Evolutionary conservation across 2,329 filamentous ascomycete genomes (phyloP).

Genomic region (Stachybotrys echinatus): DNA sequence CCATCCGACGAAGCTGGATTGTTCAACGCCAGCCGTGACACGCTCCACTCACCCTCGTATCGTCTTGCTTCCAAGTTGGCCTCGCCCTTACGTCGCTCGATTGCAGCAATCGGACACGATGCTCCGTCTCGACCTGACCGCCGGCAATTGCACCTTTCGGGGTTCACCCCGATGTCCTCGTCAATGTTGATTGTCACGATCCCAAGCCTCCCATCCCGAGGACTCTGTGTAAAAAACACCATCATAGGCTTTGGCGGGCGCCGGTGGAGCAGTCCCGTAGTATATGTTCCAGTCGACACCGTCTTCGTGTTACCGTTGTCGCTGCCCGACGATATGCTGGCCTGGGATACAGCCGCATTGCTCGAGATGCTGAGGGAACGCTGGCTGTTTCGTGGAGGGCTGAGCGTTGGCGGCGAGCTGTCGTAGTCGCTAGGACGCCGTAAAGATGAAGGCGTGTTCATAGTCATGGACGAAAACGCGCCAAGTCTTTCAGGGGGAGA

Average conservation of each 20-base stretch:
- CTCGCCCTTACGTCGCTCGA: constrained; percentile 21
- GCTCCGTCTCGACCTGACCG: constrained; percentile 17
- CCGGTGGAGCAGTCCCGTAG: constrained; percentile 22
- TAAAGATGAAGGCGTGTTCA: neutral
- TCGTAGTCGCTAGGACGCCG: neutral
- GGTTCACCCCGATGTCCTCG: constrained; percentile 24
- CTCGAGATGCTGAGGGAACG: constrained; percentile 17
- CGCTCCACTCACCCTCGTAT: constrained; percentile 24
- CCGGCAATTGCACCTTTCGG: constrained; percentile 27
- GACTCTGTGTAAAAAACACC: constrained; percentile 24
- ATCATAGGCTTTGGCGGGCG: constrained; percentile 26
- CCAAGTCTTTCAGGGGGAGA: constrained; percentile 5
- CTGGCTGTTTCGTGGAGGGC: constrained; percentile 3
- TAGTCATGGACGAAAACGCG: neutral
- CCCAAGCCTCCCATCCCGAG: constrained; percentile 12
- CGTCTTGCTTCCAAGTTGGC: constrained; percentile 17
- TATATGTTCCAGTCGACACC: constrained; percentile 17
- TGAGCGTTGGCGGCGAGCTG: constrained; percentile 2
- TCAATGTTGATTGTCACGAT: constrained; percentile 26
- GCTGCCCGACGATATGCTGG: constrained; percentile 16
- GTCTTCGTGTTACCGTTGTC: constrained; percentile 16
- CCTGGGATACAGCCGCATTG: constrained; percentile 9
- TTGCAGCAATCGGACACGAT: constrained; percentile 14
- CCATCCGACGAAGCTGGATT: constrained; percentile 15
- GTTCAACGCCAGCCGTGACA: constrained; percentile 21